Percentiles rank a stretch among this genome's conserved stretches.
phyloP scores from a whole-genome alignment of 192 early-diverging fungal species.

The Mortierella alpina region DNA sequence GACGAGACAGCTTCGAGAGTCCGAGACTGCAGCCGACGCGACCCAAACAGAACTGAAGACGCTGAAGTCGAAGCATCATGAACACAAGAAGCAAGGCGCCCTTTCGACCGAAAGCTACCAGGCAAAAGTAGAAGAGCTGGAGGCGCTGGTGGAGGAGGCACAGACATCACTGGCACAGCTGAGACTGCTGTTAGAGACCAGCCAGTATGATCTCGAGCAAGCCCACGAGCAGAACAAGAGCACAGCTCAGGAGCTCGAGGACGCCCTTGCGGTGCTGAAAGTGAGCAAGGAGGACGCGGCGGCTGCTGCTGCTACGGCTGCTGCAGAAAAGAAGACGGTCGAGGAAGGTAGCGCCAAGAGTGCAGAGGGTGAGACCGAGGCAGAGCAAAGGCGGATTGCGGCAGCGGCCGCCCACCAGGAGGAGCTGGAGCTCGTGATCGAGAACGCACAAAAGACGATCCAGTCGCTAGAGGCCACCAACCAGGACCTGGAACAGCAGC shows the following conservation, averaged over 20 bases:
- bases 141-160: constrained; percentile 16
- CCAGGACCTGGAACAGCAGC: constrained; percentile 31
- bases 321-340: not conserved
- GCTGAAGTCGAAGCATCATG: constrained; percentile 45
- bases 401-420: constrained; percentile 30
- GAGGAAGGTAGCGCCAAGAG: constrained; percentile 3
- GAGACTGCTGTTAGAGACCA: constrained; percentile 12
- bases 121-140: constrained; percentile 14
- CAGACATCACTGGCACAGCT: constrained; percentile 30
- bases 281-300: constrained; percentile 7
- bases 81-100: constrained; percentile 48
- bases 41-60: constrained; percentile 24
- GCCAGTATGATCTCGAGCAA: constrained; percentile 29
- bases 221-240: constrained; percentile 26
- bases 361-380: constrained; percentile 7
- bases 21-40: constrained; percentile 21
- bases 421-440: constrained; percentile 40
- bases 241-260: constrained; percentile 23
- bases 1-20: constrained; percentile 13
- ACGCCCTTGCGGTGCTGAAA: constrained; percentile 17
- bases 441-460: constrained; percentile 35
- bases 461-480: constrained; percentile 23
- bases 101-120: constrained; percentile 11
- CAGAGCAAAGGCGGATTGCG: constrained; percentile 17
- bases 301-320: not conserved